Conservation (phyloP, 1,139 yeast genomes). For the Suhomyces bolitotheri region DNA sequence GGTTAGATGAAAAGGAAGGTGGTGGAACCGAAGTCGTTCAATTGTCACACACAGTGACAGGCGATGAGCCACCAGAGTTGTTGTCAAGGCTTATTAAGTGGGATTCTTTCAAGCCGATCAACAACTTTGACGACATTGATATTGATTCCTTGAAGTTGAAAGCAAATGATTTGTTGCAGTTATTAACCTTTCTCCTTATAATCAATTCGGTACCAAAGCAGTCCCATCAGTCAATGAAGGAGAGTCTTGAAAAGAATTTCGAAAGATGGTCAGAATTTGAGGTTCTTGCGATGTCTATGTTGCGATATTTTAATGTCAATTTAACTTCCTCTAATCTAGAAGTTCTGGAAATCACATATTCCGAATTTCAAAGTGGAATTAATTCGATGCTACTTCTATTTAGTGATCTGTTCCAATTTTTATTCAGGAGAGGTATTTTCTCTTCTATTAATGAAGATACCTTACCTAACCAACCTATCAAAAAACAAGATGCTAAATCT, state of each 20-base stretch:
- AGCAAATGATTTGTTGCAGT: conserved; percentile 29
- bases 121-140: conserved; percentile 30
- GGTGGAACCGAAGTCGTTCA: conserved; percentile 14
- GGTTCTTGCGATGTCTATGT: conserved; percentile 31
- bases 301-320: conserved; percentile 47
- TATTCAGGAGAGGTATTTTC: conserved; percentile 37
- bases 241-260: conserved; percentile 15
- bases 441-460: conserved; percentile 6
- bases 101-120: conserved; percentile 22
- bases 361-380: conserved; percentile 36
- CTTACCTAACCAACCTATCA: conserved; percentile 1
- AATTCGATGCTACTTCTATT: conserved; percentile 37
- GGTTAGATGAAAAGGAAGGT: conserved; percentile 9
- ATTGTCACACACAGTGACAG: conserved; percentile 9
- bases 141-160: conserved; percentile 31
- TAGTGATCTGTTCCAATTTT: conserved; percentile 29
- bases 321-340: conserved; percentile 25
- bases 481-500: conserved; percentile 1
- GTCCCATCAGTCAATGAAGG: conserved; percentile 25
- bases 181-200: conserved; percentile 46
- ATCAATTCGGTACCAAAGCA: conserved; percentile 28
- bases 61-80: conserved; percentile 17
- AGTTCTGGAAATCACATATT: conserved; percentile 26
- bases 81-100: conserved; percentile 24
- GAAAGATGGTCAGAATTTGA: conserved; percentile 39